Evolutionary conservation across 805 yeast species (phyloP).

Genomic region (Nakazawaea ishiwadae): DNA sequence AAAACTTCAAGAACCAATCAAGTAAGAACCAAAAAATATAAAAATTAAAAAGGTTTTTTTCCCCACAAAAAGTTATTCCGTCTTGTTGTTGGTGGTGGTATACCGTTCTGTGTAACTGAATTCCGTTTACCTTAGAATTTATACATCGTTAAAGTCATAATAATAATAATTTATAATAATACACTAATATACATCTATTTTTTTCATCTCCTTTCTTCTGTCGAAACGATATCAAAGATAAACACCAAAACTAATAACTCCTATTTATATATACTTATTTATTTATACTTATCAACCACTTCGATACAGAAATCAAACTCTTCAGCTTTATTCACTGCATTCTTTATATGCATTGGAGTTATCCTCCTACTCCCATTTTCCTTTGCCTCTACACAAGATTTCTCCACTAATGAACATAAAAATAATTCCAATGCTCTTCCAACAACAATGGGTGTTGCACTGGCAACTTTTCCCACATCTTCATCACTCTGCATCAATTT

Average conservation of each 20-base stretch:
- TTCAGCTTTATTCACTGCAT: conserved; percentile 81
- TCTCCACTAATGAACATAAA: conserved; percentile 84
- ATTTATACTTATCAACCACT: conserved; percentile 52
- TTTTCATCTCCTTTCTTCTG: too few relatives aligned
- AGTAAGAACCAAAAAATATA: too few relatives aligned
- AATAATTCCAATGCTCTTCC: conserved; percentile 93
- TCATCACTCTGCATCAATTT: conserved; percentile 97
- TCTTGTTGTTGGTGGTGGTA: background rate
- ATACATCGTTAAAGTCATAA: background rate
- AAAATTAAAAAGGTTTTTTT: too few relatives aligned
- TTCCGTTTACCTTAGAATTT: conserved; percentile 3
- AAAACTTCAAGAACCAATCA: too few relatives aligned
- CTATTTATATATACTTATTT: background rate
- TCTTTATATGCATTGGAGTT: conserved; percentile 74
- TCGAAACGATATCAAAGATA: too few relatives aligned
- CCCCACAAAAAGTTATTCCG: conserved; percentile 7
- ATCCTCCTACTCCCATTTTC: conserved; percentile 74
- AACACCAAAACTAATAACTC: background rate
- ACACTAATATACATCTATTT: background rate
- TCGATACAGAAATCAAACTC: conserved; percentile 92
- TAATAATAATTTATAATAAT: background rate
- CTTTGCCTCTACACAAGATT: conserved; percentile 73
- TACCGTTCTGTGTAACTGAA: too few relatives aligned
- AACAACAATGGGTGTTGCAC: conserved; percentile 97
- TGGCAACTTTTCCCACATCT: conserved; percentile 97